Conservation (phyloP, 2,329 filamentous ascomycete genomes). For the Leptosphaerulina australis region DNA sequence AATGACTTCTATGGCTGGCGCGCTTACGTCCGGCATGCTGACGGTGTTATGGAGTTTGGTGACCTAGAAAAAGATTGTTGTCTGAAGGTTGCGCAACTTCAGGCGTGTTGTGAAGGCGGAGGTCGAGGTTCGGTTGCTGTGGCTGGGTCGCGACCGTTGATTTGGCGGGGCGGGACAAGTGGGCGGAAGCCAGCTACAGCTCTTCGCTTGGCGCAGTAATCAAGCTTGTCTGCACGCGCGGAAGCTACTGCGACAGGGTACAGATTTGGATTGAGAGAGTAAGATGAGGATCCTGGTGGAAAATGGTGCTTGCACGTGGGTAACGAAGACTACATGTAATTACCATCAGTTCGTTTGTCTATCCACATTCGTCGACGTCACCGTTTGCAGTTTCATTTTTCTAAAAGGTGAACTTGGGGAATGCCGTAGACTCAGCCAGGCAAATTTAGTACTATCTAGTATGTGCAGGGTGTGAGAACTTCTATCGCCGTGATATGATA, state of each 20-base stretch:
- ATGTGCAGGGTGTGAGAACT: conserved; percentile 43
- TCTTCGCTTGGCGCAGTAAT: conserved; percentile 22
- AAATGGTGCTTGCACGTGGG: not conserved
- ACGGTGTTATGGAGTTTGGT: conserved; percentile 2
- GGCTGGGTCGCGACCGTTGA: conserved; percentile 32
- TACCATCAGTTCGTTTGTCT: not conserved
- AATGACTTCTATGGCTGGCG: not conserved
- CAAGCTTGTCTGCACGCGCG: conserved; percentile 9
- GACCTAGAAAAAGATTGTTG: not conserved
- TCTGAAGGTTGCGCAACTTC: conserved; percentile 20
- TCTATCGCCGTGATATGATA: conserved; percentile 41
- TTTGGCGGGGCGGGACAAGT: conserved; percentile 20
- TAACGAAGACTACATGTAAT: not conserved
- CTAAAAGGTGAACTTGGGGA: conserved; percentile 5
- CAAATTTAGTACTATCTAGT: conserved; percentile 44
- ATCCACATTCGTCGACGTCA: not conserved
- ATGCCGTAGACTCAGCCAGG: conserved; percentile 33
- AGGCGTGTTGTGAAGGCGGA: conserved; percentile 23
- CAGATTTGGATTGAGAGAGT: not conserved
- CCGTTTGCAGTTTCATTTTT: not conserved
- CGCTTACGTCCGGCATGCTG: conserved; percentile 56
- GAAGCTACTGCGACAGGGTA: conserved; percentile 5
- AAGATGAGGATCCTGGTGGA: not conserved
- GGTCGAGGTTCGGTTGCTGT: conserved; percentile 22
- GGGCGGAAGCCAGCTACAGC: conserved; percentile 18